Base-by-base conservation (phyloP, 2,329 filamentous ascomycete species). In the Exophiala sp. region DNA sequence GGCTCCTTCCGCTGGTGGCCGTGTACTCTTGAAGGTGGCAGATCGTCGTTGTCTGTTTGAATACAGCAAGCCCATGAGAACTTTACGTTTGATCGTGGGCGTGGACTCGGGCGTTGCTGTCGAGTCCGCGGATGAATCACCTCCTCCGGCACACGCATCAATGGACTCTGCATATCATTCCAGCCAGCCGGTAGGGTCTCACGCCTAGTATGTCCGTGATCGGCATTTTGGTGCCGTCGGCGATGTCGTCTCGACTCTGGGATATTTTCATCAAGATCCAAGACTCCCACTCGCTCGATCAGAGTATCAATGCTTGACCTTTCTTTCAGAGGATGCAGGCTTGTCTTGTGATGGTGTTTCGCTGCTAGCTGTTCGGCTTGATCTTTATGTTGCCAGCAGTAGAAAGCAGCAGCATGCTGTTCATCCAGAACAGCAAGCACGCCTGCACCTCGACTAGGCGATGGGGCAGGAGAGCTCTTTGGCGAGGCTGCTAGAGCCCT, bases 321-420 rank as follows among this genome's bases (percentile, higher is more conserved):
- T 53, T 82, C 77, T 62, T 85, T 80, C 50, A 86, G 70, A 3
- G 85, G 81, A 5, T 82, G 78, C 3, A 79, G 74, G 68, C 3
- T 74, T 75, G 1, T 75, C 75, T 1, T 76, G 74, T 57, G 72
- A 78, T 14, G 76, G 77, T 41, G 68, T 68, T 7, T 78, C 76
- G 53, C 69, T 65, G 62, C 68, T 66, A 74, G 53, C 10, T 63
- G 67, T 50, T 74, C 68, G 2, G 89, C 89, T 71, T 99, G 94
- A 53, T 94, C 89, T 68, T 89, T 91, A 75, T 99, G 94, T 69
- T 96, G 91, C 87, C 89, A 96, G 76, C 92, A 97, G 73, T 91
- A 96, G 46, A 86, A 80, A 59, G 57, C 70, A 39, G 62, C 64
- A 53, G 65, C 68, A 54, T 59, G 62, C 24, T 62, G 59, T 41